Evolutionary conservation across 371 early-diverging fungal genomes (phyloP).

Genomic region (Apophysomyces ossiformis): DNA sequence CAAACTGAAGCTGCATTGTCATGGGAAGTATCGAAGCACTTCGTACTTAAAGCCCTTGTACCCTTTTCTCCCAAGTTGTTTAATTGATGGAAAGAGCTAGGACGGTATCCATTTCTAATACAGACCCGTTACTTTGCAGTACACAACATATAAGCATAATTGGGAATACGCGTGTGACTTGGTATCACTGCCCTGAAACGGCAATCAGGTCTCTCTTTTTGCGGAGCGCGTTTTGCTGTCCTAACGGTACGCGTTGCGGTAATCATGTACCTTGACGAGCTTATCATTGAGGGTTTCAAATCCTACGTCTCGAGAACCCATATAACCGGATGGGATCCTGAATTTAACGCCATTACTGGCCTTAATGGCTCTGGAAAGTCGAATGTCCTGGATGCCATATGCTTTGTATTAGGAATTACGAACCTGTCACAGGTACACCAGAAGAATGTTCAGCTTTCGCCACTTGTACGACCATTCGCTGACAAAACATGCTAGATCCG

Average conservation of each 20-base stretch:
- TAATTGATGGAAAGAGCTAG: too few species aligned
- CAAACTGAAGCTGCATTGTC: too few species aligned
- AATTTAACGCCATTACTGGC: conserved; percentile 99
- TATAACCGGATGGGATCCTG: conserved; percentile 94
- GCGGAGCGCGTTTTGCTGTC: neutral
- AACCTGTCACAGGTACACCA: conserved; percentile 77
- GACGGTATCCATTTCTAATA: too few species aligned
- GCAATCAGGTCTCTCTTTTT: neutral
- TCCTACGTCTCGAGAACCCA: conserved; percentile 96
- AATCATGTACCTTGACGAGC: conserved; percentile 91
- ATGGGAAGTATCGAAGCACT: too few species aligned
- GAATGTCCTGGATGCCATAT: conserved; percentile 99
- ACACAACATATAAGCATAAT: too few species aligned
- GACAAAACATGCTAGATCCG: conserved; percentile 72
- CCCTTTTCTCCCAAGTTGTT: too few species aligned
- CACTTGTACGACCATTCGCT: neutral
- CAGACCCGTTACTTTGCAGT: too few species aligned
- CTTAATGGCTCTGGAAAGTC: conserved; percentile 99
- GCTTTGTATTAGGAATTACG: conserved; percentile 98
- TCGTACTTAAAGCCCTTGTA: too few species aligned
- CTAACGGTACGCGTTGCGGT: neutral
- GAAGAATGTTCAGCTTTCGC: neutral
- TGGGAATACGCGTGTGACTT: neutral
- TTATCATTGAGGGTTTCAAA: conserved; percentile 98
- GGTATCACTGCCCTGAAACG: neutral